Conservation (phyloP, 306 rosid species). For the Quercus wislizeni region DNA sequence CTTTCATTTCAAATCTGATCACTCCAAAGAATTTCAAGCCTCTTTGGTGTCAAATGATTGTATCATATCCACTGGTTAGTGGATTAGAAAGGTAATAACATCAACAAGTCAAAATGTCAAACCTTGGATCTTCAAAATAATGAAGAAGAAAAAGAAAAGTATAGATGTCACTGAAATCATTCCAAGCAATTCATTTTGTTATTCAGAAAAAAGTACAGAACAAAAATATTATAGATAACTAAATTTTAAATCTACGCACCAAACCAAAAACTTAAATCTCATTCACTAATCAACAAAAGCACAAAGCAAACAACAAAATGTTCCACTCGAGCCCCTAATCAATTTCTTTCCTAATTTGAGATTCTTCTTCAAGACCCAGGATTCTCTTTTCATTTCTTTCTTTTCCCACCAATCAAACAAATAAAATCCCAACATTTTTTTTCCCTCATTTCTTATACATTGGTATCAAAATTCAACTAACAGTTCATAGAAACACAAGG, state of each 20-base stretch:
- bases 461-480: neutral
- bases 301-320: neutral
- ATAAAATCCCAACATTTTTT: neutral
- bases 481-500: neutral
- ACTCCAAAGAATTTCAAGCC: neutral
- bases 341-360: neutral
- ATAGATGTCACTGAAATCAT: neutral
- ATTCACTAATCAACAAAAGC: neutral
- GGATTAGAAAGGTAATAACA: neutral
- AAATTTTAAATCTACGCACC: neutral
- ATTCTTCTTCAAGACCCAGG: neutral
- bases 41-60: neutral
- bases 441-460: too few species aligned
- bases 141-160: neutral
- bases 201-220: neutral
- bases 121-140: neutral
- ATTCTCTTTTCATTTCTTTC: neutral
- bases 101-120: neutral
- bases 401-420: neutral
- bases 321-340: neutral
- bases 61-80: neutral
- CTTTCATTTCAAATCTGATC: neutral
- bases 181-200: neutral
- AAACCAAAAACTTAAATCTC: neutral
- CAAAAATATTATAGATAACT: neutral